Base-by-base conservation (phyloP, 2,329 filamentous ascomycete species). In the Colletotrichum noveboracense region DNA sequence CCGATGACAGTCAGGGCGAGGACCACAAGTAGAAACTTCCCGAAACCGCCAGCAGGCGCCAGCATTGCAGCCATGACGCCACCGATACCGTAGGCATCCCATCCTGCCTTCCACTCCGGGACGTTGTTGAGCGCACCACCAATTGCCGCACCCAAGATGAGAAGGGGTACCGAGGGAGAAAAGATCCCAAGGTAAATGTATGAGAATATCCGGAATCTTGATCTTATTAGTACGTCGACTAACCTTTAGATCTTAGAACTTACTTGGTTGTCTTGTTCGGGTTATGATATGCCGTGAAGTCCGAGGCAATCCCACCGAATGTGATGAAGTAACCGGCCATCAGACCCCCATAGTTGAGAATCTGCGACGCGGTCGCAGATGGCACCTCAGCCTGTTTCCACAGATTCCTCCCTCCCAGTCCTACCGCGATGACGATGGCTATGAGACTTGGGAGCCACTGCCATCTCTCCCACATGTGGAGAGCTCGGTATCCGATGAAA, bases 211-310 rank as follows among this genome's bases (percentile, higher is more conserved):
- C 79, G 82, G 66, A 79, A n/a, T 71, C 83, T 85, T 30, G 10
- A 43, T 8, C 14, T 26, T 13, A 18, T 76, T 28, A 76, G 66
- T 14, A 32, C 13, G 3, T 18, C 52, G 32, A 55, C 61, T 64
- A 12, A 55, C 34, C n/a, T 12, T n/a, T 30, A 16, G 7, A 43
- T 16, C 13, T 48, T 5, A 48, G 21, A 43, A 78, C 84, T 75
- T 80, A 86, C 80, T 85, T 83, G 69, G 88, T 84, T 8, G 82
- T 85, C 28, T 76, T 75, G 14, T 82, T 80, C 6, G 88, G 87
- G 66, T 86, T 83, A 81, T 91, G 88, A 78, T 92, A 92, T 10
- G 88, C 88, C n/a, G 88, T 87, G 75, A 91, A 91, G 78, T 92
- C 90, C n/a, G 88, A 89, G 0, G 86, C 87, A 6, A 88, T 88